Base-by-base conservation (phyloP, 2,329 filamentous ascomycete genomes). In the Colletotrichum truncatum region DNA sequence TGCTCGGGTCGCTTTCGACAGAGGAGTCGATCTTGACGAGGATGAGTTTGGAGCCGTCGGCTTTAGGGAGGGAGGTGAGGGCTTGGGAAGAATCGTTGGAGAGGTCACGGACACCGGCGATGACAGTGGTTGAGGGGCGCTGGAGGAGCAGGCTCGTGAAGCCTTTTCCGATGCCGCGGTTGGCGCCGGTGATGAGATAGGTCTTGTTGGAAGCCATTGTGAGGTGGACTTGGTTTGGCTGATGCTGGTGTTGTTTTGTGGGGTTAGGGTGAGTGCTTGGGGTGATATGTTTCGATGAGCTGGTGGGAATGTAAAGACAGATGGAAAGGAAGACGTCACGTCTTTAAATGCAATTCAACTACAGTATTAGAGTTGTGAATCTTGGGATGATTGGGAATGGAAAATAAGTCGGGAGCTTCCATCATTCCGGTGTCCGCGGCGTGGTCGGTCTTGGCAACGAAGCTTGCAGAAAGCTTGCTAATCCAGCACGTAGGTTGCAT, bases 11-110 rank as follows among this genome's bases (percentile, higher is more conserved):
- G 1, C 71, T 66, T 7, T 75, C 71, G 4, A 74, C 73, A 3
- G 67, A 68, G 1, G 75, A 73, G 46, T 86, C 82, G 64, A 83
- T 73, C 64, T 81, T 77, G 25, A 83, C 72, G 10, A 83, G 59
- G 25, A 84, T 73, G 8, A 86, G 67, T 1, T 54, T 69, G 36
- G 75, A 82, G 12, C 69, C 72, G 2, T 70, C 32, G 18, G 68
- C 81, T 4, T 64, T 74, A 6, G 81, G 76, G 0, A 86, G 72
- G 1, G 70, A 52, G 3, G 52, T 18, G n/a, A 84, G 75, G 3
- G 73, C 65, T n/a, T 68, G 59, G 2, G 76, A 74, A 0, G 70
- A 70, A 0, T 72, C 11, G 10, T 71, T 43, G 6, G 62, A 46
- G 14, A 74, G 72, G 66, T 80, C 66, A 11, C 82, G 79, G 49